Percentiles rank a stretch among this genome's conserved stretches.
Conservation (phyloP, 1,284 basidiomycete species). For the Agroathelia rolfsii region DNA sequence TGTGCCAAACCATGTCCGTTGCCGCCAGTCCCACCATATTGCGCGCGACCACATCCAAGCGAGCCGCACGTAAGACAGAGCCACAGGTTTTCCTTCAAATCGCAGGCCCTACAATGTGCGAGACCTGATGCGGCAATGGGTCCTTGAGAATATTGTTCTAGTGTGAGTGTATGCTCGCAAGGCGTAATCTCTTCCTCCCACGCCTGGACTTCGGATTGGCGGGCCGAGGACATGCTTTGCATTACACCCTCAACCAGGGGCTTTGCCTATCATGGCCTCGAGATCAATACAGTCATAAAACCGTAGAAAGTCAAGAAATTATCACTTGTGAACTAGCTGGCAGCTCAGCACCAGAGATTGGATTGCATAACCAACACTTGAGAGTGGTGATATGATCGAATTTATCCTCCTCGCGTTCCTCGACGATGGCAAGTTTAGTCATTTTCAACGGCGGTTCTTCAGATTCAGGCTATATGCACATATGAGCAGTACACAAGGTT, state of each 20-base stretch:
- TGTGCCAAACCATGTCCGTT: conserved; percentile 89
- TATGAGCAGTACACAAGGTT: conserved; percentile 3
- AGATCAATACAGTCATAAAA: too few species aligned
- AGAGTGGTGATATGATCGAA: conserved; percentile 65
- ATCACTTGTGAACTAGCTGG: conserved; percentile 17
- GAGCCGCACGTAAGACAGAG: conserved; percentile 91
- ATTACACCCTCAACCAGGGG: conserved; percentile 66
- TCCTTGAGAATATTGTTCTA: conserved; percentile 55
- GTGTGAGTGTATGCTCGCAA: conserved; percentile 80
- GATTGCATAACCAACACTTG: conserved; percentile 72
- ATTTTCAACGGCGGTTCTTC: conserved; percentile 78
- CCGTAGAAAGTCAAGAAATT: conserved; percentile 1
- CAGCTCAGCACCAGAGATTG: conserved; percentile 40
- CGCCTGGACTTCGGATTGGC: conserved; percentile 90
- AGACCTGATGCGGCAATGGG: conserved; percentile 54
- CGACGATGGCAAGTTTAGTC: conserved; percentile 83
- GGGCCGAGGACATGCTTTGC: conserved; percentile 78
- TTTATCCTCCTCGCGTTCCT: conserved; percentile 82
- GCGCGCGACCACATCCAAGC: conserved; percentile 86
- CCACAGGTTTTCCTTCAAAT: conserved; percentile 88
- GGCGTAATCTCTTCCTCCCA: conserved; percentile 93
- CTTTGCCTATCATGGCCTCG: conserved; percentile 39
- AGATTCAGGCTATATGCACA: conserved; percentile 36
- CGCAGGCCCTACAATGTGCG: conserved; percentile 69
- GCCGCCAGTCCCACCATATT: conserved; percentile 80